Evolutionary conservation across 441 rosid genomes (phyloP), one percentile per base, ranked within the genome.

Genomic region (Viola pubescens): DNA sequence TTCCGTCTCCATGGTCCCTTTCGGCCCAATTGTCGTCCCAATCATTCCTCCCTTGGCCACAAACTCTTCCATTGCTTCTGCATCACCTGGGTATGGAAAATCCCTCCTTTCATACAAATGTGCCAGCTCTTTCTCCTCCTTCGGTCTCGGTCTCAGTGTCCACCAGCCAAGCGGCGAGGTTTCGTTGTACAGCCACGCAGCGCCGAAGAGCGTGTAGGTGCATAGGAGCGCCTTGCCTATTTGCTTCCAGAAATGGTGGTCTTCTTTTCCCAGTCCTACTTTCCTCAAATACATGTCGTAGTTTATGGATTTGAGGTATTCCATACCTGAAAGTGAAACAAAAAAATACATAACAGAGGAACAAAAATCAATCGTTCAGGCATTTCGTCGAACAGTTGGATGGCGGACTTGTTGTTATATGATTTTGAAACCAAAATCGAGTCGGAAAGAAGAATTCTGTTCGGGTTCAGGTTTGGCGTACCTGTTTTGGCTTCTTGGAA

Each of bases 91-190:
- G 73, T 86, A 86, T 4, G 94, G 85, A 68, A 80, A 88, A 61
- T 83, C 80, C 43, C 80, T 73, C 54, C 89, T 73, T 70, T 82
- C 96, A 42, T 86, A 86, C 61, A 88, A 55, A 69, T 86, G 94
- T 4, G 89, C 90, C 43, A 81, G 62, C 61, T 84, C 96, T 38
- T 62, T 70, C 77, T 91, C 96, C 64, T 91, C 96, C 75, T 83
- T 88, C n/a, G 95, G 91, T 69, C 73, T 78, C 0, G 87, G 91
- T 79, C 75, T 88, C 76, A 86, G 59, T 9, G 88, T 87, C 92
- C 95, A 91, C 95, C 94, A 91, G n/a, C 96, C 91, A 1, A 88
- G 73, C 0, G 95, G 91, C 8, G 95, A 86, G 0, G 88, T 85
- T 67, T 86, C 91, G 41, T 83, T 83, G 77, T 79, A 88, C 38